Evolutionary conservation across 1,284 basidiomycete species (phyloP), one percentile per base, ranked within the genome.

Genomic region (Dichomitus squalens): DNA sequence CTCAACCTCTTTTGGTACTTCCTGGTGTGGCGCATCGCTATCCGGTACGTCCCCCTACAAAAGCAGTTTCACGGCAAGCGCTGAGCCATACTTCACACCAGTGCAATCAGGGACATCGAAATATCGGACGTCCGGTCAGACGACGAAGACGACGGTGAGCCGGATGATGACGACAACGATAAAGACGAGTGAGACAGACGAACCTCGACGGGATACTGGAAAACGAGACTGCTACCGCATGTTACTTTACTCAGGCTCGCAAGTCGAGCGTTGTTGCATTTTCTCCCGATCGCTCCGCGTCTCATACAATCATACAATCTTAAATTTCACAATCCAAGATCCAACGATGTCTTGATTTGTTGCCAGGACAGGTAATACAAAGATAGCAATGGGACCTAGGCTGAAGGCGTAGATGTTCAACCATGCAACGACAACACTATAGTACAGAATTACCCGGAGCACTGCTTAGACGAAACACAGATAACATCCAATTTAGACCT

Each of bases 1-100:
- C 80, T 98, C 67, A 96, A 97, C 70, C 64, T 96, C 20, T 96
- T 96, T 77, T 96, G 94, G 94, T 95, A 93, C 71, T 86, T 80
- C 72, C 77, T 93, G 44, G 93, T 96, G 68, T 75, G 84, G 72
- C 85, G 92, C 52, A 88, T 96, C 58, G 69, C 81, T 14, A 68
- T 73, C 50, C 75, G 83, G 84, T 41, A 20, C 31, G 29, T 34
- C 7, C n/a, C n/a, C 29, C 9, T 9, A 27, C 11, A 6, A 4
- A 9, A 25, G n/a, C 27, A 14, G 23, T n/a, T n/a, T 25, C 6
- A n/a, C 7, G 2, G 25, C 8, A 44, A 27, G 8, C 29, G 41
- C 23, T n/a, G 41, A n/a, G 23, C 21, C 27, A 8, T 0, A 5
- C 23, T 16, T 39, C 20, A n/a, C n/a, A n/a, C 7, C 47, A 71